Percentiles rank a stretch among this genome's conserved stretches.
Evolutionary conservation across 768 basidiomycete species (phyloP).

Genomic region (Porphyrellus cyaneotinctus): DNA sequence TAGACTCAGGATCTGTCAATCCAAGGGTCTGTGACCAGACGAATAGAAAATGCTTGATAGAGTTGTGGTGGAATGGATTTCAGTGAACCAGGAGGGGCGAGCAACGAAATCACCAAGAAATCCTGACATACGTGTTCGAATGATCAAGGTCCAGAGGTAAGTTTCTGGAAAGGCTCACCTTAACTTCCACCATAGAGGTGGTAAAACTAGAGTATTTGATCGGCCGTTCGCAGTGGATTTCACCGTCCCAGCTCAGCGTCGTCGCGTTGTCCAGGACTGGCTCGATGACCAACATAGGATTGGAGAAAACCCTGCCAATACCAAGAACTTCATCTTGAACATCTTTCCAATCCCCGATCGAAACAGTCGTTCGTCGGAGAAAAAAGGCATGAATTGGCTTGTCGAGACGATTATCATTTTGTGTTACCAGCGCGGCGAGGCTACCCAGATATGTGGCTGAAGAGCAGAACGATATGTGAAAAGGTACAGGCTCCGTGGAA

Average conservation of each 20-base stretch:
- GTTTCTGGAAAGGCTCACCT: conserved; percentile 37
- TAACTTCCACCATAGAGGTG: conserved; percentile 45
- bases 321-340: conserved; percentile 37
- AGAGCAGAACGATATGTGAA: conserved; percentile 61
- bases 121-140: conserved; percentile 40
- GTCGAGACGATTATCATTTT: conserved; percentile 9
- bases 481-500: conserved; percentile 54
- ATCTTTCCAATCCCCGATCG: conserved; percentile 21
- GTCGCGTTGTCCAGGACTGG: conserved; percentile 26
- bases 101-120: conserved; percentile 50
- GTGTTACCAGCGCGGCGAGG: conserved; percentile 6
- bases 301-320: conserved; percentile 40
- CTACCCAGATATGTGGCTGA: conserved; percentile 34
- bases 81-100: conserved; percentile 35
- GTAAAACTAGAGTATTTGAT: conserved; percentile 47
- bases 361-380: conserved; percentile 49
- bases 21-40: conserved; percentile 61
- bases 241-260: conserved; percentile 61
- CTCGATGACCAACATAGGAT: conserved; percentile 37
- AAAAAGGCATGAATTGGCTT: conserved; percentile 48
- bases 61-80: conserved; percentile 35
- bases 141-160: background rate
- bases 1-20: conserved; percentile 24
- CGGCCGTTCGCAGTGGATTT: conserved; percentile 39
- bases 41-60: conserved; percentile 53